Base-by-base conservation (phyloP, 805 yeast genomes). In the Starmerella powellii region DNA sequence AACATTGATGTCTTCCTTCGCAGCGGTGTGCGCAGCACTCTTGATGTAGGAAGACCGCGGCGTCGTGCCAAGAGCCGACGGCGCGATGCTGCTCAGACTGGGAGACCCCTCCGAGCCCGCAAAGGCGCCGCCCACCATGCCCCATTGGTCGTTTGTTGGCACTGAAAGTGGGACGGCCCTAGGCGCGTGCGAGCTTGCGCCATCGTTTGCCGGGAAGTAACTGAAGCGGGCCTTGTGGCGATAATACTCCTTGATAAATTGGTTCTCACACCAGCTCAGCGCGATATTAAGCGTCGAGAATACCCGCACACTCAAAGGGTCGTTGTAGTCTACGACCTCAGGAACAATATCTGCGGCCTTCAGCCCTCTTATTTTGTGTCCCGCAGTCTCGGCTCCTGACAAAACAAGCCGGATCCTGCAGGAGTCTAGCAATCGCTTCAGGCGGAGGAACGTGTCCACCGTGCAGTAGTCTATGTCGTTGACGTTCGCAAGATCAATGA, bases 221-320 rank as follows among this genome's bases (percentile, higher is more conserved):
- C 37, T 36, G 16, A 20, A 31, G 18, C 31, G 37, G 8, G 32
- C 42, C 11, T 41, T 38, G 24, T 46, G 49, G 15, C 31, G 42
- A 28, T 70, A 75, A 58, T 78, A 79, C 23, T 76, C 73, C 38
- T 72, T 67, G 54, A 91, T 68, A 52, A 87, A 85, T 53, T 80
- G 78, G 62, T 91, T 88, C 60, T 91, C 98, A 65, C 96, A 85
- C 95, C 95, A 88, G 61, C 91, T 97, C 33, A 91, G 68, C 0
- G 95, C 94, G 42, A 80, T 73, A 57, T 91, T 91, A 53, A 91
- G 68, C 41, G 83, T 80, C 41, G 72, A 73, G 57, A 86, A 88
- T 34, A 87, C 67, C 52, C 76, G 77, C 45, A 76, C 73, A 19
- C 59, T 45, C 17, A 34, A 16, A 3, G 55, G 48, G 27, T 48